Evolutionary conservation across 352 stramenopile species (phyloP).

Genomic region (Phytopythium litorale): DNA sequence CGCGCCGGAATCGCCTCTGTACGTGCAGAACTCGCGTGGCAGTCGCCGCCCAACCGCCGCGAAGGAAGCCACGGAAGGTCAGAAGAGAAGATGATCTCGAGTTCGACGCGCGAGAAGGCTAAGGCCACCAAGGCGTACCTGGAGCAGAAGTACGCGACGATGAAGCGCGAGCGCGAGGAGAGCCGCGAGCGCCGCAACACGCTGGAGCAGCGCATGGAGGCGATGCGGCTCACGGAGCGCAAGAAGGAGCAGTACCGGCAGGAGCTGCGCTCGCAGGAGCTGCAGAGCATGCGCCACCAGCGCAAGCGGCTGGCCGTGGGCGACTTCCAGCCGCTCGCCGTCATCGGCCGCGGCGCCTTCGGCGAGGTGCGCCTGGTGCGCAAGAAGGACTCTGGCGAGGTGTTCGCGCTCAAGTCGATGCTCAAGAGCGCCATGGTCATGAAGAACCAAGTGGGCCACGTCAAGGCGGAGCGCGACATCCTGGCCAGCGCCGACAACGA

Average conservation of each 20-base stretch:
- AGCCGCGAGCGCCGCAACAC: constrained; percentile 67
- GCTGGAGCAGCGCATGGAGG: constrained; percentile 82
- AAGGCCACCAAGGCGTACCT: constrained; percentile 86
- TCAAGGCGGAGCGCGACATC: constrained; percentile 97
- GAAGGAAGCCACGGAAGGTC: background rate
- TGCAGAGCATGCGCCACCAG: constrained; percentile 77
- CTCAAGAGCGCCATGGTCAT: constrained; percentile 89
- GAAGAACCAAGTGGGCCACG: constrained; percentile 95
- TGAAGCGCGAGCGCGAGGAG: constrained; percentile 88
- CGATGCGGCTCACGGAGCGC: constrained; percentile 66
- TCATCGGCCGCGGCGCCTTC: constrained; percentile 99
- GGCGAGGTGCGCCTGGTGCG: constrained; percentile 94
- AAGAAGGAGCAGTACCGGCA: constrained; percentile 81
- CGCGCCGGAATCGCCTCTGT: background rate
- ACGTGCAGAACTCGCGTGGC: background rate
- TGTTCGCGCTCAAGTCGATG: constrained; percentile 92
- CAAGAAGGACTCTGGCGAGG: constrained; percentile 78
- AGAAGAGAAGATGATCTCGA: constrained; percentile 64
- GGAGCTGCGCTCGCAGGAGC: constrained; percentile 68
- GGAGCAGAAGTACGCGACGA: constrained; percentile 87
- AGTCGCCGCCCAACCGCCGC: background rate
- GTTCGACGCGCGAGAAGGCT: constrained; percentile 83
- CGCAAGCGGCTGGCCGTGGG: constrained; percentile 75
- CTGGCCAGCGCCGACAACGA: constrained; percentile 92
- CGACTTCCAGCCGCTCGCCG: constrained; percentile 96